phyloP scores from a whole-genome alignment of 2,329 filamentous ascomycete genomes.

The Nemania bipapillata region DNA sequence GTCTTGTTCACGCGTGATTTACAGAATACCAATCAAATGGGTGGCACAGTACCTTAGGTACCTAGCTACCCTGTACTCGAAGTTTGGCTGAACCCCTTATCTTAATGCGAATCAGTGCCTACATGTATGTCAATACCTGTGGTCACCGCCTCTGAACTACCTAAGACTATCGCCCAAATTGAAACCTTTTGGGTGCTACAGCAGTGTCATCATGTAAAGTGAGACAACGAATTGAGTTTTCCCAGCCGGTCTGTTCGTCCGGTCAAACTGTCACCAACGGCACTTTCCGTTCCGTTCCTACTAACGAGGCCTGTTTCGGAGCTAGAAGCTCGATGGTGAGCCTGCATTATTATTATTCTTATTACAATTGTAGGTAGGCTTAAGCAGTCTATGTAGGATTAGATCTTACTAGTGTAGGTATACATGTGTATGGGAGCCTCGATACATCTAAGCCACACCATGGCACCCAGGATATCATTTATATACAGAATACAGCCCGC shows the following conservation, averaged over 20 bases:
- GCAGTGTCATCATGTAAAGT: background rate
- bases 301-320: background rate
- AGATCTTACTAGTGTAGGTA: too few species aligned
- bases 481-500: too few species aligned
- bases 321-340: too few species aligned
- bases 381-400: too few species aligned
- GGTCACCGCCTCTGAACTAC: background rate
- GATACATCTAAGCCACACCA: too few species aligned
- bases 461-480: too few species aligned
- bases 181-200: constrained; percentile 4
- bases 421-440: too few species aligned
- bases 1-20: background rate
- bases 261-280: background rate
- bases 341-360: too few species aligned
- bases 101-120: background rate
- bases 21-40: background rate
- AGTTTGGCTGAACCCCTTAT: constrained; percentile 12
- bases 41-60: background rate
- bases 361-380: too few species aligned
- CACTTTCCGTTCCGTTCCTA: background rate
- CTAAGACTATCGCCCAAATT: background rate
- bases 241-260: background rate
- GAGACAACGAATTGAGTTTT: background rate
- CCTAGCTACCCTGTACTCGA: background rate
- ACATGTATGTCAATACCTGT: background rate